Conservation (phyloP, 2,329 filamentous ascomycete species). For the Gaeumannomyces tritici region DNA sequence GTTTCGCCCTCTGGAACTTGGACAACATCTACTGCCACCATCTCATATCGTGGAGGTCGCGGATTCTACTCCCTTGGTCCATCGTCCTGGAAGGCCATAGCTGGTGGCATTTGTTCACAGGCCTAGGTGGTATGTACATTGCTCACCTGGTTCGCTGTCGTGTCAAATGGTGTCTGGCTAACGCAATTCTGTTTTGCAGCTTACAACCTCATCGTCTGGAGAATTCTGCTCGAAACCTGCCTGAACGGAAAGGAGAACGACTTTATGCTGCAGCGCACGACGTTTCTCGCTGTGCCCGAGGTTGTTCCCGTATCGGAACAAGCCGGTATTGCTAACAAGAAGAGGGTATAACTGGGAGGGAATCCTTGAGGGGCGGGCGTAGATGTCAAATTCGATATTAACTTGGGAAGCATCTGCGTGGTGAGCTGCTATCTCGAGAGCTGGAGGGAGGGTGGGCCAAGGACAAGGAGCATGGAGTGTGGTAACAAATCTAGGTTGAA, state of each 20-base stretch:
- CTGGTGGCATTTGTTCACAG: conserved; percentile 71
- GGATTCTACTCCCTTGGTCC: conserved; percentile 70
- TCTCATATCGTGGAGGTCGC: conserved; percentile 54
- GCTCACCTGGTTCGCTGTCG: no score
- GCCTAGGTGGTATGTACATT: conserved; percentile 33
- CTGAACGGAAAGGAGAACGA: conserved; percentile 64
- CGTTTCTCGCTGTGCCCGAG: conserved; percentile 30
- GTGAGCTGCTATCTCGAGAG: background rate
- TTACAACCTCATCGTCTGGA: conserved; percentile 79
- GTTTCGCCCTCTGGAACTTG: conserved; percentile 68
- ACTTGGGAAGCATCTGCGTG: background rate
- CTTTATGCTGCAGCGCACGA: conserved; percentile 62
- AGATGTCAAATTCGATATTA: background rate
- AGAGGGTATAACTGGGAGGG: background rate
- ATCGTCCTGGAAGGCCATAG: conserved; percentile 52
- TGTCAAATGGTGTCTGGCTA: background rate
- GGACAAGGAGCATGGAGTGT: no score
- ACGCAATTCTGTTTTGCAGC: conserved; percentile 28
- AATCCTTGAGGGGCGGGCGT: background rate
- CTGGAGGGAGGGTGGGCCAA: background rate
- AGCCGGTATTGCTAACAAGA: background rate
- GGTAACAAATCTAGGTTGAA: background rate
- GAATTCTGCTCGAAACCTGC: conserved; percentile 70
- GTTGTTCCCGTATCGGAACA: conserved; percentile 22
- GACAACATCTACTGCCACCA: conserved; percentile 68